Evolutionary conservation across 345 rosid genomes (phyloP).

Genomic region (Populus pruinosa): DNA sequence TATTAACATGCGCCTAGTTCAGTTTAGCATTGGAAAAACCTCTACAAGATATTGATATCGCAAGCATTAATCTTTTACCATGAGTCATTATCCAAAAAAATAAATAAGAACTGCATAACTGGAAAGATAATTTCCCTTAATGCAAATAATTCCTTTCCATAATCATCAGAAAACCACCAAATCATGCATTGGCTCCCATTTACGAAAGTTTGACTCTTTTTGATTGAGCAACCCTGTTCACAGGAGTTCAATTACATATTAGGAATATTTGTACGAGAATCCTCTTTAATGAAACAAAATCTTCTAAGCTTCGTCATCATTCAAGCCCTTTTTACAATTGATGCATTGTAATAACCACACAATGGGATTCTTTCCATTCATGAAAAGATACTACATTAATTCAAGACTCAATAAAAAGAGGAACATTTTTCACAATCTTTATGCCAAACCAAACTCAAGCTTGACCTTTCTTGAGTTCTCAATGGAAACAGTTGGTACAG

Average conservation of each 20-base stretch:
- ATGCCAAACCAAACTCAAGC: not conserved
- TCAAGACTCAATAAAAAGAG: constrained; percentile 16
- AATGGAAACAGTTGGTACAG: constrained; percentile 23
- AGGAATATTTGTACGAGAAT: not conserved
- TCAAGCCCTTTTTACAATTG: constrained; percentile 4
- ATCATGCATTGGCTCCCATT: not conserved
- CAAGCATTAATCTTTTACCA: not conserved
- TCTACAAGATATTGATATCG: not conserved
- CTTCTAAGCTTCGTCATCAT: constrained; percentile 5
- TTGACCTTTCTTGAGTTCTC: not conserved
- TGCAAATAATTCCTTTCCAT: not conserved
- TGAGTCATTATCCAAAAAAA: not conserved
- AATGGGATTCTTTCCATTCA: constrained; percentile 30
- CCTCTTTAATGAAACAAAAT: constrained; percentile 3
- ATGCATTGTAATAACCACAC: constrained; percentile 7
- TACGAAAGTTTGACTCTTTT: constrained; percentile 4
- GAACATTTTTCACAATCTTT: not conserved
- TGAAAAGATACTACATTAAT: constrained; percentile 19
- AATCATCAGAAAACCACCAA: not conserved
- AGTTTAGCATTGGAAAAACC: not conserved
- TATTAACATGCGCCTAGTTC: not conserved
- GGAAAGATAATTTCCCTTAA: not conserved
- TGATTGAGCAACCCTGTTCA: not conserved
- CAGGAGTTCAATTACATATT: constrained; percentile 3
- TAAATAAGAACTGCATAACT: not conserved